phyloP scores from a whole-genome alignment of 1,284 basidiomycete genomes.

The Rhodotorula sp. region DNA sequence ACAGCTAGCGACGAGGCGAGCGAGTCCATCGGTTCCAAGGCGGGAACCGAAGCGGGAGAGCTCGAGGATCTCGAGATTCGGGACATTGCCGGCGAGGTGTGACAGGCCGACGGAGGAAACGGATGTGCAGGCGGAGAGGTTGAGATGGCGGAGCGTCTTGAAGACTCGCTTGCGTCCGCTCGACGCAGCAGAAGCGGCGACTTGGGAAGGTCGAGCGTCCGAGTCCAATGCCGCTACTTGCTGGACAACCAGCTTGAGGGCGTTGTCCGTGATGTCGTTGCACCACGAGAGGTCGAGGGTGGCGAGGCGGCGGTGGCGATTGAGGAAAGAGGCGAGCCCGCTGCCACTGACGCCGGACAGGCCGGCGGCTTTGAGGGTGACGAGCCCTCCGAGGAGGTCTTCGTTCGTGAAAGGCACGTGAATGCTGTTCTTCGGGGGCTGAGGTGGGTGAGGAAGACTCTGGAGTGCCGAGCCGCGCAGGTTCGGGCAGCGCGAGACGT shows the following conservation, averaged over 20 bases:
- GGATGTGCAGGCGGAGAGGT: conserved; percentile 68
- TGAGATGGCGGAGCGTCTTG: conserved; percentile 66
- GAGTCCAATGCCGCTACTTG: background rate
- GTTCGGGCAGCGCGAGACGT: conserved; percentile 70
- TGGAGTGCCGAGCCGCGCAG: conserved; percentile 63
- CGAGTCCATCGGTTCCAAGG: conserved; percentile 66
- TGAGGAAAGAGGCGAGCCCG: conserved; percentile 67
- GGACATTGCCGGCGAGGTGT: conserved; percentile 58
- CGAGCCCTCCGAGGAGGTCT: conserved; percentile 50
- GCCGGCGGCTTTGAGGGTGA: conserved; percentile 64
- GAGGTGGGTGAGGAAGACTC: conserved; percentile 52
- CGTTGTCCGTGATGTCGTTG: conserved; percentile 10
- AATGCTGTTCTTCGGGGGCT: no score
- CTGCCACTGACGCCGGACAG: conserved; percentile 70
- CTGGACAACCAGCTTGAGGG: background rate
- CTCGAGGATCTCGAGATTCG: conserved; percentile 70
- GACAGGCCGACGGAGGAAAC: conserved; percentile 72
- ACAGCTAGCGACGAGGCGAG: conserved; percentile 68
- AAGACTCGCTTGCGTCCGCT: background rate
- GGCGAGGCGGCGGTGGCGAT: background rate
- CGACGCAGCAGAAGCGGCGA: background rate
- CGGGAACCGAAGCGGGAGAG: conserved; percentile 71
- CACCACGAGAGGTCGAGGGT: conserved; percentile 34
- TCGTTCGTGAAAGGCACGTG: no score
- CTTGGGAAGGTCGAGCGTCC: background rate